Conservation (phyloP, 2,329 filamentous ascomycete genomes). For the Pyricularia pennisetigena region DNA sequence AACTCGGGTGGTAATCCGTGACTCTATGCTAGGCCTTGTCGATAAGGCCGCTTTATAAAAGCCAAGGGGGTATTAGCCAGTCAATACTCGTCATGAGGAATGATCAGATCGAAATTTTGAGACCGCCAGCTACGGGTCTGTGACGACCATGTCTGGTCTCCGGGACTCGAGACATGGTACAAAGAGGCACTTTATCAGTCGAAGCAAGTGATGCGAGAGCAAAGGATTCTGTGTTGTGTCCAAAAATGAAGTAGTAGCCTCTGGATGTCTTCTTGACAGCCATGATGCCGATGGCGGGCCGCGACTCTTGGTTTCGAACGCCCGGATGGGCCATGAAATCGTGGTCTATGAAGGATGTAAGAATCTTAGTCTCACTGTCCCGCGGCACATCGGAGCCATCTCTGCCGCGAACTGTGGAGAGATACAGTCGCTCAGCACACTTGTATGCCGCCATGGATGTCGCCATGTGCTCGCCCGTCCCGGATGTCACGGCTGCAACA, state of each 20-base stretch:
- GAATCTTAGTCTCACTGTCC: slow-evolving; percentile 66
- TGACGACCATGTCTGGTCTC: not conserved
- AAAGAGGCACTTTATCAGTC: slow-evolving; percentile 62
- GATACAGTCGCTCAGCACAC: slow-evolving; percentile 78
- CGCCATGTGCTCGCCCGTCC: slow-evolving; percentile 96
- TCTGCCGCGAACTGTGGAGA: slow-evolving; percentile 53
- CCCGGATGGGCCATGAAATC: slow-evolving; percentile 93
- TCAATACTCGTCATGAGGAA: not conserved
- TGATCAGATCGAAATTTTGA: slow-evolving; percentile 27
- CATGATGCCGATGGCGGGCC: slow-evolving; percentile 86
- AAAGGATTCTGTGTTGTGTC: slow-evolving; percentile 87
- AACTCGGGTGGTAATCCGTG: not conserved
- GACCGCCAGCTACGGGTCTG: slow-evolving; percentile 39
- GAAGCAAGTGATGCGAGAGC: slow-evolving; percentile 84
- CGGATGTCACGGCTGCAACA: slow-evolving; percentile 82
- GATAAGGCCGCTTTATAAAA: no score
- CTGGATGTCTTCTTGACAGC: slow-evolving; percentile 72
- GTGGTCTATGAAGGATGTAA: slow-evolving; percentile 68
- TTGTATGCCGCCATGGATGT: slow-evolving; percentile 85
- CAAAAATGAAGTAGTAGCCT: slow-evolving; percentile 82
- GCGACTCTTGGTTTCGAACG: slow-evolving; percentile 67
- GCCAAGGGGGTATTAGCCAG: not conserved
- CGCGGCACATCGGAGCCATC: slow-evolving; percentile 35
- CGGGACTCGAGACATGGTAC: slow-evolving; percentile 74
- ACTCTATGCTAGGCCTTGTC: not conserved